phyloP scores from a whole-genome alignment of 306 rosid species.

The Castanea crenata region DNA sequence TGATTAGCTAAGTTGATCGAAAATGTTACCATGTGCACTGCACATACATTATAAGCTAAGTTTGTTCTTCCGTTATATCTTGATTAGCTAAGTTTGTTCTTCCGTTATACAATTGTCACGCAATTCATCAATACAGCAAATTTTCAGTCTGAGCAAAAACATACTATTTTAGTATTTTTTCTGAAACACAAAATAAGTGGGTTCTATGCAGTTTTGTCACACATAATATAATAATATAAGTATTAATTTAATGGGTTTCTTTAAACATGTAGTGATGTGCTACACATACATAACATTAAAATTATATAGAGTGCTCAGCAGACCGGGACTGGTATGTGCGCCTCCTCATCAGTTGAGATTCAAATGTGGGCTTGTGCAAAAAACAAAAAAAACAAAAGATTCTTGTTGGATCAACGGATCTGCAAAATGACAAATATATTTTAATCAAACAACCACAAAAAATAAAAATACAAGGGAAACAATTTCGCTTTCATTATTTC shows the following conservation, averaged over 20 bases:
- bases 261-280: not conserved
- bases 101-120: no score
- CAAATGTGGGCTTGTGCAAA: slow-evolving; percentile 78
- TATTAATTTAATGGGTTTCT: not conserved
- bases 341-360: slow-evolving; percentile 76
- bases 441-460: slow-evolving; percentile 1
- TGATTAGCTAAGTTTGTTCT: no score
- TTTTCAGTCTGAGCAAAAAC: not conserved
- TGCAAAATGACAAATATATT: slow-evolving; percentile 38
- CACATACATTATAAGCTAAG: no score
- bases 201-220: not conserved
- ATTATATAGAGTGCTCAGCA: slow-evolving; percentile 41
- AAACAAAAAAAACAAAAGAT: slow-evolving; percentile 39
- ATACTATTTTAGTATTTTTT: not conserved
- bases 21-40: no score
- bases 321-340: slow-evolving; percentile 77
- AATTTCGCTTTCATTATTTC: slow-evolving; percentile 73
- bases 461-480: not conserved
- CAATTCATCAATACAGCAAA: no score
- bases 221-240: not conserved
- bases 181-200: not conserved
- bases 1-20: no score
- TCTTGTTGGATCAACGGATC: slow-evolving; percentile 92
- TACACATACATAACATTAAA: not conserved
- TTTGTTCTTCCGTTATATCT: no score